Conservation (phyloP, 2,329 filamentous ascomycete species). For the Ascochyta koolunga region DNA sequence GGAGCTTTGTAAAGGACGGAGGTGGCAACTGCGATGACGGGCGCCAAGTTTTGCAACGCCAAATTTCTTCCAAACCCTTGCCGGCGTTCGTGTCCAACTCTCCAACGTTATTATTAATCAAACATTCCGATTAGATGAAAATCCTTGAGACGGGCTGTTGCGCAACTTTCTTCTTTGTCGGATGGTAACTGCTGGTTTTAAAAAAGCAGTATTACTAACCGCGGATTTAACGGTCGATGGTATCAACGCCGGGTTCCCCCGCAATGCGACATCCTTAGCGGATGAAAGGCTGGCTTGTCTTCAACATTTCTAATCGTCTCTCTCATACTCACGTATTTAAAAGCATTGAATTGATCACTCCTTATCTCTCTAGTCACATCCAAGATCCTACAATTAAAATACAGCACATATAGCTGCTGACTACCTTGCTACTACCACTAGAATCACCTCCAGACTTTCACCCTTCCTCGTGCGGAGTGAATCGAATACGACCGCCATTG, state of each 20-base stretch:
- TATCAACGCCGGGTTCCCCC: conserved; percentile 38
- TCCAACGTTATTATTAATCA: not conserved
- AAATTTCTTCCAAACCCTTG: not conserved
- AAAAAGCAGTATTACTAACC: conserved; percentile 34
- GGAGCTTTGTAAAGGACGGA: not conserved
- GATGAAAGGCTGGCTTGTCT: conserved; percentile 13
- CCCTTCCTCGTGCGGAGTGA: conserved; percentile 5
- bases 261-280: conserved; percentile 22
- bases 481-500: not conserved
- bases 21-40: conserved; percentile 1
- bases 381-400: conserved; percentile 6
- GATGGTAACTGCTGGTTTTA: conserved; percentile 24
- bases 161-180: conserved; percentile 39
- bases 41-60: not conserved
- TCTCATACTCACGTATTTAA: conserved; percentile 28
- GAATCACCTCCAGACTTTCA: conserved; percentile 3
- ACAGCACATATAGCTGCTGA: conserved; percentile 2
- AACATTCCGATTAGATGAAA: not conserved
- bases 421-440: conserved; percentile 6
- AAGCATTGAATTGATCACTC: conserved; percentile 2
- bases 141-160: conserved; percentile 16
- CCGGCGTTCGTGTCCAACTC: not conserved
- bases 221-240: conserved; percentile 43
- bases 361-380: not conserved
- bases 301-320: conserved; percentile 38